Conservation (phyloP, 768 basidiomycete genomes). For the Tubosaeta brunneosetosa region DNA sequence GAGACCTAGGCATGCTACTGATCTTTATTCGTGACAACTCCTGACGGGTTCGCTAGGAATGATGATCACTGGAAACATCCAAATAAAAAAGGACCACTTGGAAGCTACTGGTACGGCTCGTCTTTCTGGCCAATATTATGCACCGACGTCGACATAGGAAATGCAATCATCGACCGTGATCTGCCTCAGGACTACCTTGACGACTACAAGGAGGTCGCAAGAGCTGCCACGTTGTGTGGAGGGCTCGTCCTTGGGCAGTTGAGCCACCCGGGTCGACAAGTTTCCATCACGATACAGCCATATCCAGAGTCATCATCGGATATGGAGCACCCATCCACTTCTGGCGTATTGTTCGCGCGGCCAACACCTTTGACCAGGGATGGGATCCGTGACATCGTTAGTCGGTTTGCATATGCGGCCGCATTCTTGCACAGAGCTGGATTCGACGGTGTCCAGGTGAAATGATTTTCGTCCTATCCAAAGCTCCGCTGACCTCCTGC, state of each 20-base stretch:
- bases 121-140: background rate
- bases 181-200: conserved; percentile 21
- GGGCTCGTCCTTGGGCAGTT: conserved; percentile 31
- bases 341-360: conserved; percentile 29
- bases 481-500: background rate
- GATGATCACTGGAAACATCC: conserved; percentile 31
- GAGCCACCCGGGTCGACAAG: conserved; percentile 32
- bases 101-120: conserved; percentile 29
- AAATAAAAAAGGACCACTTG: conserved; percentile 32
- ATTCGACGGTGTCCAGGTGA: conserved; percentile 62
- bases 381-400: conserved; percentile 48
- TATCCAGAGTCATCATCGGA: conserved; percentile 33
- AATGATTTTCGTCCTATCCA: background rate
- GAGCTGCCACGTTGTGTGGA: conserved; percentile 29
- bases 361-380: conserved; percentile 37
- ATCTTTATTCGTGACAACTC: background rate
- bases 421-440: conserved; percentile 51
- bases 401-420: conserved; percentile 52
- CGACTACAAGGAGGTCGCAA: conserved; percentile 20
- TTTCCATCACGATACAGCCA: conserved; percentile 32
- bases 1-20: conserved; percentile 24
- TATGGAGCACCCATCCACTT: conserved; percentile 31
- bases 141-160: conserved; percentile 14
- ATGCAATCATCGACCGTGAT: conserved; percentile 30
- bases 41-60: conserved; percentile 22